Conservation (phyloP, 2,329 filamentous ascomycete genomes). For the Aureobasidium sp. region DNA sequence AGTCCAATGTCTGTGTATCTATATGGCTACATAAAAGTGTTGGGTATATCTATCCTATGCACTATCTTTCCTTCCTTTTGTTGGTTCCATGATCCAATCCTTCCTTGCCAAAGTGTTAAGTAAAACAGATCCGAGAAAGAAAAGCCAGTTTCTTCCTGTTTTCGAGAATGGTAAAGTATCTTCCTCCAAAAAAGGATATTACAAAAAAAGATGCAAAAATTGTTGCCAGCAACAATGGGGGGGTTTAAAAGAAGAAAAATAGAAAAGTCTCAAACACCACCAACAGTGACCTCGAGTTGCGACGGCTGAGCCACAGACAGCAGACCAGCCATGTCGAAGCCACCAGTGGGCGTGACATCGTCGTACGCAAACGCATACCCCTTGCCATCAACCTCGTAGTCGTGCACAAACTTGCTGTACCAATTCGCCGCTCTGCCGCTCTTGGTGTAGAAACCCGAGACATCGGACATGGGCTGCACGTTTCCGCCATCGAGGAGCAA, state of each 20-base stretch:
- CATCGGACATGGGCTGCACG: slow-evolving; percentile 34
- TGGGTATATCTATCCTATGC: not conserved
- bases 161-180: not conserved
- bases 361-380: slow-evolving; percentile 64
- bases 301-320: slow-evolving; percentile 35
- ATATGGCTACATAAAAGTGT: not conserved
- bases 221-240: not conserved
- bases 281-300: slow-evolving; percentile 39
- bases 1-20: not conserved
- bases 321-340: slow-evolving; percentile 44
- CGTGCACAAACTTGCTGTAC: slow-evolving; percentile 52
- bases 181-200: not conserved
- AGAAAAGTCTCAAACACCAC: slow-evolving; percentile 30
- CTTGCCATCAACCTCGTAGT: slow-evolving; percentile 47
- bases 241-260: not conserved
- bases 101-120: not conserved
- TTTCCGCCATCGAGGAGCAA: slow-evolving; percentile 45
- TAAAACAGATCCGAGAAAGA: not conserved
- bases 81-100: not conserved
- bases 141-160: not conserved
- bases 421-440: slow-evolving; percentile 33
- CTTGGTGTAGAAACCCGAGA: slow-evolving; percentile 37
- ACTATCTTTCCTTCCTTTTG: not conserved
- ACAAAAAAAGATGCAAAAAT: not conserved
- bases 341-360: slow-evolving; percentile 53